A percentile compares a stretch with the other conserved stretches of the same genome.
phyloP scores from a whole-genome alignment of 2,329 filamentous ascomycete species.

The Nigrospora oryzae region DNA sequence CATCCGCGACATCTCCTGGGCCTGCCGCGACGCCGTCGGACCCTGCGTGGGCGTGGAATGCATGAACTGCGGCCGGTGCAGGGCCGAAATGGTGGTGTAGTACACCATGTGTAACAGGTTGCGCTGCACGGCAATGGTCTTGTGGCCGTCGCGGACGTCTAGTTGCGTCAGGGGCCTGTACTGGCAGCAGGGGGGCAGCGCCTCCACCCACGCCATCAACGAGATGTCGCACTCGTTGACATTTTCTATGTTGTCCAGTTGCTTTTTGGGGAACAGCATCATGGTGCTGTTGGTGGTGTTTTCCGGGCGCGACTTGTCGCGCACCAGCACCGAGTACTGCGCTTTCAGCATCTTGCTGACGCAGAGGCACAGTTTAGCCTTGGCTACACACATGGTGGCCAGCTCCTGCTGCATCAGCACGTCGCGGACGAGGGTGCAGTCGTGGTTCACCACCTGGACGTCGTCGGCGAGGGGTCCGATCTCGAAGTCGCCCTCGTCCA shows the following conservation, averaged over 20 bases:
- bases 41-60: constrained; percentile 55
- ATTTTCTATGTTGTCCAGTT: constrained; percentile 70
- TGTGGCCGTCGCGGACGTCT: constrained; percentile 51
- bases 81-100: constrained; percentile 80
- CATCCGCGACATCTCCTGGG: constrained; percentile 74
- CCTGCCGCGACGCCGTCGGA: constrained; percentile 50
- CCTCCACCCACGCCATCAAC: constrained; percentile 67
- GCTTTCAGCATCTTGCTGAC: constrained; percentile 84
- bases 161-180: constrained; percentile 49
- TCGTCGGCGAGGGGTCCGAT: constrained; percentile 58
- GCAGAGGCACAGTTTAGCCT: constrained; percentile 80
- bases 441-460: constrained; percentile 58
- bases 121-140: constrained; percentile 60
- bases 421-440: constrained; percentile 66
- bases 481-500: constrained; percentile 78
- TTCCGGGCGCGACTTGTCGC: constrained; percentile 71
- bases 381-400: constrained; percentile 83
- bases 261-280: constrained; percentile 87
- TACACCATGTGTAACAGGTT: constrained; percentile 92
- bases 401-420: constrained; percentile 66
- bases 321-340: constrained; percentile 86
- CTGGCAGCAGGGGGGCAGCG: constrained; percentile 62
- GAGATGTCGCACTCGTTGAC: constrained; percentile 73
- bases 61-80: constrained; percentile 86
- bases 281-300: constrained; percentile 69